Conservation (phyloP, 345 rosid species). For the Hirschfeldia incana region DNA sequence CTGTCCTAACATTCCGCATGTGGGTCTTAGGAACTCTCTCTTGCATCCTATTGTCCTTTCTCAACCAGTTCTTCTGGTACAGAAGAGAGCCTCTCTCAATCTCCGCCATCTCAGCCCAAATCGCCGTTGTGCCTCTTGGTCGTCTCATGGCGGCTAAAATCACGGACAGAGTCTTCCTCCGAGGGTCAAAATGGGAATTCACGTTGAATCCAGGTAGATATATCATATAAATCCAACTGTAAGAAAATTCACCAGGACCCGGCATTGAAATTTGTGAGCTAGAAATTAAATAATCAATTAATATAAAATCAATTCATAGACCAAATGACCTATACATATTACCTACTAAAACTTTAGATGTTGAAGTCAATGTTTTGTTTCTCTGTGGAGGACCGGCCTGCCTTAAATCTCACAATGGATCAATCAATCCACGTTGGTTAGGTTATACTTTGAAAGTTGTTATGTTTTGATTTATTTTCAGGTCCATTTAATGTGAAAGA, state of each 20-base stretch:
- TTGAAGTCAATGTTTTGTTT: not conserved
- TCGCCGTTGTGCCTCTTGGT: conserved; percentile 92
- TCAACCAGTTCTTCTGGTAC: conserved; percentile 97
- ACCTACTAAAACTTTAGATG: not conserved
- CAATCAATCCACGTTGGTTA: not conserved
- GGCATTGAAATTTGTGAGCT: not conserved
- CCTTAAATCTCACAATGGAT: not conserved
- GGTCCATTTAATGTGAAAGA: conserved; percentile 98
- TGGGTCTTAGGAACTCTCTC: conserved; percentile 88
- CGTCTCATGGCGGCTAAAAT: conserved; percentile 84
- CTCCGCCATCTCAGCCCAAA: conserved; percentile 95
- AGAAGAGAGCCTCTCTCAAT: conserved; percentile 88
- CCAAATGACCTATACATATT: not conserved
- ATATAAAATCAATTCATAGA: not conserved
- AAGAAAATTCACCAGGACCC: not conserved
- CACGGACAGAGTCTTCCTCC: conserved; percentile 64
- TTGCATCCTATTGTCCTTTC: conserved; percentile 72
- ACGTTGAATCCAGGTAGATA: conserved; percentile 62
- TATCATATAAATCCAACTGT: not conserved
- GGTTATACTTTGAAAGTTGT: not conserved
- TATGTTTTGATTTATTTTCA: not conserved
- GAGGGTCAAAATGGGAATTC: conserved; percentile 72
- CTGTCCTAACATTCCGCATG: conserved; percentile 87
- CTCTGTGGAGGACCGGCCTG: not conserved
- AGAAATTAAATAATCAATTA: not conserved